A percentile compares a stretch with the other conserved stretches of the same genome.
phyloP scores from a whole-genome alignment of 106 monocot genomes.

The Dendrobium officinale region DNA sequence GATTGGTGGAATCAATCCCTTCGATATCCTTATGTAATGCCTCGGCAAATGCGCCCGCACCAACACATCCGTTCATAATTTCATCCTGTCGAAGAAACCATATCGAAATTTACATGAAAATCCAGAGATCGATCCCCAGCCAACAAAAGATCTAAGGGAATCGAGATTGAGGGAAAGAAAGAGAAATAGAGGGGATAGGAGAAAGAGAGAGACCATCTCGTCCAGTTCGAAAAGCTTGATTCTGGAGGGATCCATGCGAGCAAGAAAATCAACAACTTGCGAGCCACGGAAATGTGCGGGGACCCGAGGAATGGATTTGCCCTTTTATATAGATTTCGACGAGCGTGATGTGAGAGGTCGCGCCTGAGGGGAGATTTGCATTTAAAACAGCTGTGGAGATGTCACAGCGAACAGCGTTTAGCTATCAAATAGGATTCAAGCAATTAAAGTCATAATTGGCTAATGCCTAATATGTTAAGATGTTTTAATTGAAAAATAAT shows the following conservation, averaged over 20 bases:
- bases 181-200: background rate
- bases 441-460: no score
- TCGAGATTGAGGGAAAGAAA: background rate
- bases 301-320: no score
- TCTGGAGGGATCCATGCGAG: conserved; percentile 38
- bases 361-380: no score
- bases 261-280: no score
- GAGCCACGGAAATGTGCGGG: no score
- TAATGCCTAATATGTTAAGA: no score
- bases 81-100: conserved; percentile 31
- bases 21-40: conserved; percentile 47
- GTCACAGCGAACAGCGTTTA: no score
- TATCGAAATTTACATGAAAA: background rate
- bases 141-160: background rate
- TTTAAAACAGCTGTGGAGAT: no score
- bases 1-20: conserved; percentile 8
- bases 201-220: conserved; percentile 16
- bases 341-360: no score
- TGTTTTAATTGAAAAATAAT: no score
- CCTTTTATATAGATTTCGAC: no score
- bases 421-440: no score
- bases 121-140: background rate
- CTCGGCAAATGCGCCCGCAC: conserved; percentile 51
- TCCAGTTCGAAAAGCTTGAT: conserved; percentile 42
- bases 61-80: conserved; percentile 40